These are phyloP conservation scores for Jacaranda copaia DNA, from an alignment of 257 asterid genomes.

Conservation along the genomic window DNA sequence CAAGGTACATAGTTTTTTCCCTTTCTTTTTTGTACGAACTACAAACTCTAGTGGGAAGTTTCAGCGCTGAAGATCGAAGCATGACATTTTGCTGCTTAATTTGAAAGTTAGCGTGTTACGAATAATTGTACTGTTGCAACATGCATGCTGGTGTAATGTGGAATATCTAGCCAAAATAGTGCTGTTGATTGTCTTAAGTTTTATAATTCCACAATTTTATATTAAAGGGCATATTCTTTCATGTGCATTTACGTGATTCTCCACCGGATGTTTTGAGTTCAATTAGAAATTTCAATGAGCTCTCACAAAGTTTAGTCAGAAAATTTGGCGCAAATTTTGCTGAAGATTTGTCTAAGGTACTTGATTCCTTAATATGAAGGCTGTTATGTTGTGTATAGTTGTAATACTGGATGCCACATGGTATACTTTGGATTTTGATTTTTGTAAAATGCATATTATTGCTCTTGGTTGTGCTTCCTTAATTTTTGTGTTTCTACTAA, in stretches of 20 bases:
- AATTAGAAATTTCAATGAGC: too few relatives aligned
- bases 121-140: not conserved
- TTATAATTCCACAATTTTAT: not conserved
- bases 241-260: not conserved
- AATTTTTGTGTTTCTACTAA: not conserved
- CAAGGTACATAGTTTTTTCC: slow-evolving; percentile 24
- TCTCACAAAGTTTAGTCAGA: not conserved
- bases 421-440: not conserved
- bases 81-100: not conserved
- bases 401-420: not conserved
- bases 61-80: not conserved
- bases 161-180: not conserved
- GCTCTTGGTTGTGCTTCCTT: not conserved
- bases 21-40: not conserved
- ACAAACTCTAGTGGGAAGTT: not conserved
- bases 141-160: not conserved
- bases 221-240: not conserved
- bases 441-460: not conserved
- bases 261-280: not conserved
- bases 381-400: not conserved
- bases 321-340: not conserved
- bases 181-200: not conserved
- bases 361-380: not conserved
- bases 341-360: not conserved
- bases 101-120: not conserved